Conservation (phyloP, 176 grass and related monocot species). For the Bonia amplexicaulis region DNA sequence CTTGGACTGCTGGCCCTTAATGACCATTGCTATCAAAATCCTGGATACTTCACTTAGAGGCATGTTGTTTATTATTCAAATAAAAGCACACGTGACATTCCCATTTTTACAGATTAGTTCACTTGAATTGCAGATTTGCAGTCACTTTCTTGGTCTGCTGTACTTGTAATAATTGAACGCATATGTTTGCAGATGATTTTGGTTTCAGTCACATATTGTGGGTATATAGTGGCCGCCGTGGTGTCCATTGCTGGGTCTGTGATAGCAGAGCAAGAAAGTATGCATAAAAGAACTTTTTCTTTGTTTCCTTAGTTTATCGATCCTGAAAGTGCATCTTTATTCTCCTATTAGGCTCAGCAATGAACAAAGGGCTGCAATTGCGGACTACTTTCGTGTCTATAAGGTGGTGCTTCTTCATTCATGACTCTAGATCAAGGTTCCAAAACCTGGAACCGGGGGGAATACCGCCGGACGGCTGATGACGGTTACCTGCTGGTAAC, state of each 20-base stretch:
- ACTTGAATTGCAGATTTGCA: not conserved
- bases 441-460: too few relatives aligned
- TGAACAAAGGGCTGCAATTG: conserved; percentile 82
- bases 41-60: conserved; percentile 87
- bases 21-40: conserved; percentile 94
- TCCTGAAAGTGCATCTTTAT: conserved; percentile 16
- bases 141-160: not conserved
- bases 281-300: not conserved
- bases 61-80: conserved; percentile 19
- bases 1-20: conserved; percentile 89
- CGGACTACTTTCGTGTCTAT: conserved; percentile 85
- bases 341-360: conserved; percentile 62
- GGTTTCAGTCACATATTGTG: conserved; percentile 94
- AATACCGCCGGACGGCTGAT: too few relatives aligned
- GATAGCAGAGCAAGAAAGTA: conserved; percentile 92
- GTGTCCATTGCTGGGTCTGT: conserved; percentile 99
- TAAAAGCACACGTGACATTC: not conserved
- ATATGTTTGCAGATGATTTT: conserved; percentile 72
- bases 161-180: not conserved
- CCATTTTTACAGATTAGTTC: not conserved
- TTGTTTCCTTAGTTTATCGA: conserved; percentile 1
- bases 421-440: not conserved
- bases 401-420: conserved; percentile 51
- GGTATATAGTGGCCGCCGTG: conserved; percentile 91
- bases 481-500: too few relatives aligned